A percentile compares a stretch with the other conserved stretches of the same genome.
These are phyloP conservation scores for Lentinula boryana DNA, from an alignment of 768 basidiomycete species.

Conservation along the genomic window DNA sequence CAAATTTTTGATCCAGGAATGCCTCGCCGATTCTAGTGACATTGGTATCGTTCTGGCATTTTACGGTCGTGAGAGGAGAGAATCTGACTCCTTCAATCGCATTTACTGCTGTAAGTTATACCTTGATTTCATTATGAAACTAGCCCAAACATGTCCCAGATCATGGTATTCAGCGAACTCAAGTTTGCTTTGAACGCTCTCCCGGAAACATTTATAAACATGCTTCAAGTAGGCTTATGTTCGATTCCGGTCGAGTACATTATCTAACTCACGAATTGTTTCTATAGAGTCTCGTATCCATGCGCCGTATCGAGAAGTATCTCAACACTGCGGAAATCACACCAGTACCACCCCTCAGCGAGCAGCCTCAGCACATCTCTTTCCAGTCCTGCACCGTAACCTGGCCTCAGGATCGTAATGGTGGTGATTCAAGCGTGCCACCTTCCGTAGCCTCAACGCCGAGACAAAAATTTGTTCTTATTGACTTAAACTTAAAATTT, in stretches of 20 bases:
- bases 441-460: conserved; percentile 68
- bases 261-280: not conserved
- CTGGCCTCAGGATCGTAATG: conserved; percentile 77
- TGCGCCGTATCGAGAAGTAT: conserved; percentile 90
- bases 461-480: conserved; percentile 68
- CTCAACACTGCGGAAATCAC: conserved; percentile 69
- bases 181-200: conserved; percentile 83
- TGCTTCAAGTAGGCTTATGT: conserved; percentile 58
- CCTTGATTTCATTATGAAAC: conserved; percentile 28
- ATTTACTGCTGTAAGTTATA: conserved; percentile 56
- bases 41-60: conserved; percentile 64
- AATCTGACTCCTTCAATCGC: conserved; percentile 77
- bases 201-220: conserved; percentile 87
- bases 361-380: conserved; percentile 56
- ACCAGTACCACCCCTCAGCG: conserved; percentile 48
- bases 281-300: conserved; percentile 66
- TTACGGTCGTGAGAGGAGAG: conserved; percentile 63
- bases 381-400: conserved; percentile 85
- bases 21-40: conserved; percentile 53
- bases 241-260: not conserved
- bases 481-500: conserved; percentile 75
- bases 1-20: conserved; percentile 29
- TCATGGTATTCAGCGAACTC: conserved; percentile 77
- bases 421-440: conserved; percentile 24
- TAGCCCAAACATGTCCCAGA: conserved; percentile 38